Evolutionary conservation across 257 asterid species (phyloP).

Genomic region (Nicotiana obtusifolia): DNA sequence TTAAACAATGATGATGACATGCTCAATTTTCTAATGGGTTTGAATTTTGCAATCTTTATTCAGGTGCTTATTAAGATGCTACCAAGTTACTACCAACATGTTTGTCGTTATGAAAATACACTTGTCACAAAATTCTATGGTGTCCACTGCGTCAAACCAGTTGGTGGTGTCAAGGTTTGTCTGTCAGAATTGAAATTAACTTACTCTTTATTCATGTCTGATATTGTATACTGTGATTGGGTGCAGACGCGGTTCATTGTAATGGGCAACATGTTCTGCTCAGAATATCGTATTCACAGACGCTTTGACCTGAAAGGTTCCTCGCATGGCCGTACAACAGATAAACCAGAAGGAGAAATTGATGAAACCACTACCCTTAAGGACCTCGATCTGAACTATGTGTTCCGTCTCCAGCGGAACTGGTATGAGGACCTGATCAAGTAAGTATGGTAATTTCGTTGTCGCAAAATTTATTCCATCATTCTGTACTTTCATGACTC

Average conservation of each 20-base stretch:
- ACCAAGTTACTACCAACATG: conserved; percentile 74
- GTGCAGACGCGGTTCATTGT: conserved; percentile 86
- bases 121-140: conserved; percentile 89
- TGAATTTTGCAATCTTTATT: conserved; percentile 20
- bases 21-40: background rate
- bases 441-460: conserved; percentile 36
- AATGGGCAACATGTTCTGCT: conserved; percentile 94
- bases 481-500: conserved; percentile 9
- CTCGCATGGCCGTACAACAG: conserved; percentile 86
- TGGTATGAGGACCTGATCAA: conserved; percentile 86
- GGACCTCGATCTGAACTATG: conserved; percentile 78
- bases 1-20: background rate
- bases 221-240: conserved; percentile 5
- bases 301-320: conserved; percentile 95
- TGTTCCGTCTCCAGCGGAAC: conserved; percentile 60
- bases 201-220: conserved; percentile 16
- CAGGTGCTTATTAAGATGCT: conserved; percentile 98
- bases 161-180: conserved; percentile 87
- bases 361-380: conserved; percentile 91
- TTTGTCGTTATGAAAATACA: conserved; percentile 74
- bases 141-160: conserved; percentile 96
- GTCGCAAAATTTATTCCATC: background rate
- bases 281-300: conserved; percentile 86
- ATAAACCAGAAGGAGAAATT: conserved; percentile 67
- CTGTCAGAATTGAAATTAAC: background rate